These are phyloP conservation scores for Penicillium goetzii DNA, from an alignment of 495 filamentous ascomycete genomes.

Conservation along the genomic window DNA sequence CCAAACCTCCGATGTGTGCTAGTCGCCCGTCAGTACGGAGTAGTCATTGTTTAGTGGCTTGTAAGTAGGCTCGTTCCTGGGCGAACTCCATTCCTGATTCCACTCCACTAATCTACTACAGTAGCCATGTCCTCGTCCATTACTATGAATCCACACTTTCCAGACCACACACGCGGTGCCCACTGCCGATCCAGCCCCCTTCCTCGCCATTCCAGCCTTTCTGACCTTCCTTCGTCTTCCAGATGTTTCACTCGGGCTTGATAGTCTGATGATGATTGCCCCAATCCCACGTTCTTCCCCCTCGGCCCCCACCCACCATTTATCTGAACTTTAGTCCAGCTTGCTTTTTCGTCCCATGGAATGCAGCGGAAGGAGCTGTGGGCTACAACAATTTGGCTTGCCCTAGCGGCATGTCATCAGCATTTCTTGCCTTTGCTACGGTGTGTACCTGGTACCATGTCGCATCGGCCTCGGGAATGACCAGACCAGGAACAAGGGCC, in stretches of 20 bases:
- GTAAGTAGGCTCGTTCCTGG: constrained; percentile 15
- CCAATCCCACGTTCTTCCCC: constrained; percentile 7
- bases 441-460: constrained; percentile 26
- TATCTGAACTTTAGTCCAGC: constrained; percentile 9
- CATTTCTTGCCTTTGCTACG: constrained; percentile 22
- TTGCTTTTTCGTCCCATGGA: constrained; percentile 18
- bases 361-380: constrained; percentile 30
- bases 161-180: constrained; percentile 14
- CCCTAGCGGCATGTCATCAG: constrained; percentile 36
- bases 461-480: constrained; percentile 24
- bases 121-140: neutral
- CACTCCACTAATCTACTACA: constrained; percentile 9
- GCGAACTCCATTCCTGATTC: constrained; percentile 14
- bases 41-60: neutral
- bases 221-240: constrained; percentile 29
- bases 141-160: constrained; percentile 8
- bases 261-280: constrained; percentile 21
- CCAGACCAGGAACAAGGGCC: constrained; percentile 7
- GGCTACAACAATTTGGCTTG: constrained; percentile 33
- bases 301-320: constrained; percentile 15
- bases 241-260: constrained; percentile 28
- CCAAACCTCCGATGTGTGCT: constrained; percentile 23
- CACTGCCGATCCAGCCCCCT: constrained; percentile 26
- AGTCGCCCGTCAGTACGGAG: constrained; percentile 2
- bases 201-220: neutral